Evolutionary conservation across 1,139 yeast species (phyloP).

Genomic region (Suzukiozyma palmioleophila): DNA sequence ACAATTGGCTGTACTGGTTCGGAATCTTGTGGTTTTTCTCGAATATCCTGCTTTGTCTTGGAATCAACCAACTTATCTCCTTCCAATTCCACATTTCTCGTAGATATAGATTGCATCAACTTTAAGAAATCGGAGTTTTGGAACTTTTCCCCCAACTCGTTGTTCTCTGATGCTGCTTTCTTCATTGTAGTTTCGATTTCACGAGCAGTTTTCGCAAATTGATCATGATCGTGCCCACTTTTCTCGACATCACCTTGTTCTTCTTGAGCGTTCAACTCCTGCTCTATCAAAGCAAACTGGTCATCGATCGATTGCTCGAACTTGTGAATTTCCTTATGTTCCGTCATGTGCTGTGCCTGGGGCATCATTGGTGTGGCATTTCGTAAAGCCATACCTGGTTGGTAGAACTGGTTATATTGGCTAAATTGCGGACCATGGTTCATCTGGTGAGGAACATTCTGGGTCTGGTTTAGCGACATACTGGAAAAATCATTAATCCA

Average conservation of each 20-base stretch:
- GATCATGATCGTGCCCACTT: constrained; percentile 25
- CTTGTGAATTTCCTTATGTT: constrained; percentile 29
- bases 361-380: constrained; percentile 9
- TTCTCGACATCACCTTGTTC: constrained; percentile 8
- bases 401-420: constrained; percentile 5
- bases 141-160: constrained; percentile 29
- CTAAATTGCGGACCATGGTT: constrained; percentile 4
- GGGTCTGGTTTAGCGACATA: constrained; percentile 15
- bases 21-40: constrained; percentile 5
- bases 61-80: constrained; percentile 37
- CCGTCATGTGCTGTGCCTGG: constrained; percentile 12
- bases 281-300: constrained; percentile 35
- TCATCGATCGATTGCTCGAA: constrained; percentile 31
- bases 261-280: constrained; percentile 20
- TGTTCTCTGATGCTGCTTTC: constrained; percentile 13
- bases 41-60: constrained; percentile 17
- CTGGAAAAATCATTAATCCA: constrained; percentile 36
- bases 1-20: constrained; percentile 1
- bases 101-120: constrained; percentile 37
- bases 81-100: constrained; percentile 33
- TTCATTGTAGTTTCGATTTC: constrained; percentile 34
- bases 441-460: constrained; percentile 6
- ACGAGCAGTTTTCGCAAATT: constrained; percentile 40
- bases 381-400: constrained; percentile 7
- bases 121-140: constrained; percentile 37